Conservation (phyloP, 2,329 filamentous ascomycete genomes). For the Aspergillus sp. region DNA sequence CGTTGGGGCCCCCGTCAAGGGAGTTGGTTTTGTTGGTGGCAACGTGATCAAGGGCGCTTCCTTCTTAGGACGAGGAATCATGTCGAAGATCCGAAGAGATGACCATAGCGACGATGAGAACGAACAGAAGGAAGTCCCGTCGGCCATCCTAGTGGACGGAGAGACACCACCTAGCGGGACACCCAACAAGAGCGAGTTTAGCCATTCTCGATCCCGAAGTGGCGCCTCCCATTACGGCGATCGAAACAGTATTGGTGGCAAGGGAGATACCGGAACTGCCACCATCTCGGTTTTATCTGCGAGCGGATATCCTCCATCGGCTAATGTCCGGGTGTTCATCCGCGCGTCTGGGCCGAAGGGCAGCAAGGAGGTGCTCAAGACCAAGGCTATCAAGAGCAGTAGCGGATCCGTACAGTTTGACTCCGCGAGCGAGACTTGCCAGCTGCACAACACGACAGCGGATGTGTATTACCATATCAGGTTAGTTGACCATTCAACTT, state of each 20-base stretch:
- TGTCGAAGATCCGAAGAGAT: constrained; percentile 52
- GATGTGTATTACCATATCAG: constrained; percentile 84
- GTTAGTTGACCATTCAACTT: constrained; percentile 80
- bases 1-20: constrained; percentile 93
- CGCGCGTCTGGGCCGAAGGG: constrained; percentile 66
- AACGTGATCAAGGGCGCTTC: constrained; percentile 86
- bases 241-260: constrained; percentile 54
- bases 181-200: constrained; percentile 24
- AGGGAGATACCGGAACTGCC: constrained; percentile 69
- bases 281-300: constrained; percentile 78
- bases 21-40: constrained; percentile 76
- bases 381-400: constrained; percentile 76
- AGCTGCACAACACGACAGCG: constrained; percentile 67
- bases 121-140: constrained; percentile 23
- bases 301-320: constrained; percentile 70
- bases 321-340: constrained; percentile 77
- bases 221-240: constrained; percentile 51
- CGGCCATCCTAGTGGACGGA: constrained; percentile 32
- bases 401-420: constrained; percentile 68
- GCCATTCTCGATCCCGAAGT: constrained; percentile 50
- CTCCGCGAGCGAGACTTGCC: constrained; percentile 68
- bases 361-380: constrained; percentile 82
- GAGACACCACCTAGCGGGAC: constrained; percentile 11
- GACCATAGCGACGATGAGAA: constrained; percentile 27
- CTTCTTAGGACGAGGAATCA: constrained; percentile 84